phyloP scores from a whole-genome alignment of 164 flowering plant genomes.

The Macadamia tetraphylla region DNA sequence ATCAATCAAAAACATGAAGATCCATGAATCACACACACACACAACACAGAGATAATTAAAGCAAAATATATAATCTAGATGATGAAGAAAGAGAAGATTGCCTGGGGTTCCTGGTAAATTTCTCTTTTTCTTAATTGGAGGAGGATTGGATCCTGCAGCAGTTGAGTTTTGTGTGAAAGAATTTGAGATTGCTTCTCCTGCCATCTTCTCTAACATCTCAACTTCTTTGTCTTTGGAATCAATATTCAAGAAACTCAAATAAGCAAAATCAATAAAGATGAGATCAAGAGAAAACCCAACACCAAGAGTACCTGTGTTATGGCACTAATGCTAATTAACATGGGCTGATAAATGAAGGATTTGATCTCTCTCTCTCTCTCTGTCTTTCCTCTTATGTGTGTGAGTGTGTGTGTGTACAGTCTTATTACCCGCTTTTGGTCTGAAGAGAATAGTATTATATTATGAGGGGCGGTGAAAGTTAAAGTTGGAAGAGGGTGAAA shows the following conservation, averaged over 20 bases:
- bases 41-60: neutral
- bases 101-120: slow-evolving; percentile 77
- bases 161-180: slow-evolving; percentile 26
- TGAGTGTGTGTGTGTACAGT: neutral
- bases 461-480: slow-evolving; percentile 45
- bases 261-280: neutral
- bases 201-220: slow-evolving; percentile 24
- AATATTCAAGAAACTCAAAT: neutral
- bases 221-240: neutral
- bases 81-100: slow-evolving; percentile 8
- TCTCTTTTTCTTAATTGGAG: slow-evolving; percentile 54
- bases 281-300: slow-evolving; percentile 19
- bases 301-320: slow-evolving; percentile 16
- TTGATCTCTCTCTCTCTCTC: slow-evolving; percentile 6
- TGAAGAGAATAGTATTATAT: slow-evolving; percentile 16
- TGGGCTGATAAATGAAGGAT: slow-evolving; percentile 7
- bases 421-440: slow-evolving; percentile 9
- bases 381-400: neutral
- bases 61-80: neutral
- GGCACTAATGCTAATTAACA: slow-evolving; percentile 16
- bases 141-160: slow-evolving; percentile 31
- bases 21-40: slow-evolving; percentile 1
- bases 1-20: neutral
- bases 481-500: slow-evolving; percentile 17
- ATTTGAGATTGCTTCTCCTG: slow-evolving; percentile 30